Base-by-base conservation (phyloP, 2,329 filamentous ascomycete species). In the Penicillium sp. region DNA sequence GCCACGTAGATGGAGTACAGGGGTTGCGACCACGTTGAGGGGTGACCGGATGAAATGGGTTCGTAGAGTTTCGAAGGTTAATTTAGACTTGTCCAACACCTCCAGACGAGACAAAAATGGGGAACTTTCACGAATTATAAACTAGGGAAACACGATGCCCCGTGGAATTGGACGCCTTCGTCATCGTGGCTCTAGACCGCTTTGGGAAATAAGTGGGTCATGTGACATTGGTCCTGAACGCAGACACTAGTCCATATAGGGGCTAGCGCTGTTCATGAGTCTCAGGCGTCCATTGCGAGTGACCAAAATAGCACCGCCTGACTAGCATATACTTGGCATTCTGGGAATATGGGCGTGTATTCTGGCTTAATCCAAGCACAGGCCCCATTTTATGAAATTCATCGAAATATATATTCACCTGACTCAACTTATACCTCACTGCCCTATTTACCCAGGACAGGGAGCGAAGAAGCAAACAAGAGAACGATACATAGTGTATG, bases 81-180 rank as follows among this genome's bases (percentile, higher is more conserved):
- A 33, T 21, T 31, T 6, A 44, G 35, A 33, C 54, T 23, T 35
- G 50, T 54, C 35, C 57, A 5, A 27, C 46, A 43, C 31, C 16
- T 50, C 35, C 23, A 23, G 23, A 46, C 9, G 11, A 16, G 47
- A 23, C 19, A 39, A 49, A 54, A 19, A 23, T 35, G 39, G 31
- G 53, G 9, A 16, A 43, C 27, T 53, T 50, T 8, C 19, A 50
- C 35, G 23, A 29, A 21, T 42, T 29, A 35, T 29, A 44, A 50
- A 19, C 47, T 33, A 45, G 46, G 51, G 48, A 59, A 49, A 54
- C 43, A 37, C 33, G 50, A 46, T 31, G 52, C 53, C 27, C 50
- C 49, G 47, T 26, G 54, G 59, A 63, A 59, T 21, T 63, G 56
- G 54, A 61, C 56, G 57, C 51, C 59, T 61, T 60, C 61, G 61